Conservation (phyloP, 2,329 filamentous ascomycete genomes). For the Fusarium napiforme region DNA sequence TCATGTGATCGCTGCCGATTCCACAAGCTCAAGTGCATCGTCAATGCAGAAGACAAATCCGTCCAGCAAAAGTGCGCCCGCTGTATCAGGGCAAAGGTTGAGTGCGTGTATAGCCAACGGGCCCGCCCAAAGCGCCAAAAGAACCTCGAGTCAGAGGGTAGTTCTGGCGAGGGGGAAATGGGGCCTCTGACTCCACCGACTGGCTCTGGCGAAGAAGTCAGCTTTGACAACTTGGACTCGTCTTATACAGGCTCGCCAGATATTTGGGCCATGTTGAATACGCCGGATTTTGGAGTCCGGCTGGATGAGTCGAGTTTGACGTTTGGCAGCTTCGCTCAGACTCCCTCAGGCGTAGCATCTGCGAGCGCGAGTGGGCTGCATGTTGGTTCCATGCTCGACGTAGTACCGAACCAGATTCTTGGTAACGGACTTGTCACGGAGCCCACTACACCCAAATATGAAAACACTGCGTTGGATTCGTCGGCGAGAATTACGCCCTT, state of each 20-base stretch:
- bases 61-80: neutral
- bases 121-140: neutral
- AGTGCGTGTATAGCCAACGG: neutral
- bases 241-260: neutral
- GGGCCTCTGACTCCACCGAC: neutral
- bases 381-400: neutral
- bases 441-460: neutral
- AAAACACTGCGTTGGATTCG: rapidly evolving
- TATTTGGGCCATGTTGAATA: neutral
- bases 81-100: neutral
- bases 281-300: neutral
- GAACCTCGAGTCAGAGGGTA: neutral
- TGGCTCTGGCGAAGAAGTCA: neutral
- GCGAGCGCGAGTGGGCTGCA: neutral
- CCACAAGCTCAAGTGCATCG: conserved; percentile 3
- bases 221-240: neutral
- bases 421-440: neutral
- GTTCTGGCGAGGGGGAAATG: neutral
- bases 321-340: neutral
- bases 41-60: neutral
- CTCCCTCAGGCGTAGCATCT: neutral
- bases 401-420: neutral
- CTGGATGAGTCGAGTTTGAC: neutral
- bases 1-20: neutral
- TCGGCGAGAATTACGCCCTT: neutral